Evolutionary conservation across 768 basidiomycete genomes (phyloP).

Genomic region (Rhizopogon salebrosus): DNA sequence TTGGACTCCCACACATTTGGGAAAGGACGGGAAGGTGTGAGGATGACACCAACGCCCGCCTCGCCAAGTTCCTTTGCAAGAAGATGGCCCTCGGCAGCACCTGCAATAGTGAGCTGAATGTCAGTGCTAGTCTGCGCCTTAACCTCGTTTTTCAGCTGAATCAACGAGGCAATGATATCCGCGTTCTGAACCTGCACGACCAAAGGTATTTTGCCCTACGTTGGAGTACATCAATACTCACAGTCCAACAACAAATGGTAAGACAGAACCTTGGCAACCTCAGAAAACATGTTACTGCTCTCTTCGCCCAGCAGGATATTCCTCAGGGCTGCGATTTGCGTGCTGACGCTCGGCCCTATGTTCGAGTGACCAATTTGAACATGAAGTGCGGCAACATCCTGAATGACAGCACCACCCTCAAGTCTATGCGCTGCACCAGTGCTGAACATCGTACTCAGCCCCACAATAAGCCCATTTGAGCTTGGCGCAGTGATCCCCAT

Average conservation of each 20-base stretch:
- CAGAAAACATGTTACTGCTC: conserved; percentile 28
- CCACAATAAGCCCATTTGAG: conserved; percentile 46
- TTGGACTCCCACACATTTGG: conserved; percentile 66
- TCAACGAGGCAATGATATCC: conserved; percentile 75
- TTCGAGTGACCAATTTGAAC: conserved; percentile 46
- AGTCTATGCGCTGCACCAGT: conserved; percentile 53
- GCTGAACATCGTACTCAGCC: conserved; percentile 55
- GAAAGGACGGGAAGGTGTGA: conserved; percentile 64
- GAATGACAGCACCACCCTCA: conserved; percentile 51
- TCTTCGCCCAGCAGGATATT: conserved; percentile 45
- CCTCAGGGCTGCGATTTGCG: conserved; percentile 73
- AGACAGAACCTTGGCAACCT: conserved; percentile 37
- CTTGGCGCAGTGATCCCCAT: conserved; percentile 53
- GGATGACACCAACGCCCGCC: conserved; percentile 66
- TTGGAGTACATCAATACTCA: neutral
- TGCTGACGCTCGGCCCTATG: conserved; percentile 57
- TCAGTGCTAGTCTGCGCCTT: conserved; percentile 38
- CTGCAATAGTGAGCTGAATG: conserved; percentile 58
- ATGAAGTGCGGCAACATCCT: conserved; percentile 59
- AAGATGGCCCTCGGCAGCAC: conserved; percentile 66
- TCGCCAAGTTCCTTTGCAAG: conserved; percentile 67
- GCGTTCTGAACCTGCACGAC: conserved; percentile 73
- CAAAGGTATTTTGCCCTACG: conserved; percentile 64
- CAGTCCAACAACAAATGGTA: neutral
- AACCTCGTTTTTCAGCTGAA: conserved; percentile 63